Evolutionary conservation across 257 asterid species (phyloP).

Genomic region (Asclepias syriaca): DNA sequence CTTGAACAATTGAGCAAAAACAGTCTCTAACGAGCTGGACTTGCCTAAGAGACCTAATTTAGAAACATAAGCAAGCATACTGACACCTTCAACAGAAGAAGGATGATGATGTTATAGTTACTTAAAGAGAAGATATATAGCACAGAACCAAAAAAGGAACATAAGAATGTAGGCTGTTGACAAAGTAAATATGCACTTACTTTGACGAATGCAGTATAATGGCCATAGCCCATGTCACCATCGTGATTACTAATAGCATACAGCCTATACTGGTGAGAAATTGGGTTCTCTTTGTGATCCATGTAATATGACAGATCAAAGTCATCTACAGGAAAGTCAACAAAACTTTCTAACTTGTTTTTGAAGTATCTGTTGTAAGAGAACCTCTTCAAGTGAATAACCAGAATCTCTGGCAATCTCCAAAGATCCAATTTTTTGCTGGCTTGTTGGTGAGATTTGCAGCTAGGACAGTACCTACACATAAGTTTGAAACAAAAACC

Average conservation of each 20-base stretch:
- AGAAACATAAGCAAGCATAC: neutral
- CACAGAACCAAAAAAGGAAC: neutral
- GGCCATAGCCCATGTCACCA: constrained; percentile 68
- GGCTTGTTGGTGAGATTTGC: constrained; percentile 68
- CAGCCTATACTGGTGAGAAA: constrained; percentile 38
- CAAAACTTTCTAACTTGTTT: constrained; percentile 61
- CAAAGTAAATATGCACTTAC: constrained; percentile 33
- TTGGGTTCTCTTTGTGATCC: constrained; percentile 26
- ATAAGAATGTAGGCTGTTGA: neutral
- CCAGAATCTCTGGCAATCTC: constrained; percentile 74
- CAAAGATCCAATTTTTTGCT: constrained; percentile 70
- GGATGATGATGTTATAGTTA: neutral
- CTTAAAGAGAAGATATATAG: neutral
- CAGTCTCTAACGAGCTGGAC: neutral
- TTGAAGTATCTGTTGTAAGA: constrained; percentile 41
- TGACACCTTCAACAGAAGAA: neutral
- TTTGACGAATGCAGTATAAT: constrained; percentile 65
- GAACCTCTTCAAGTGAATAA: constrained; percentile 73
- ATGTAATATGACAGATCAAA: constrained; percentile 58
- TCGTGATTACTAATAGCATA: constrained; percentile 73
- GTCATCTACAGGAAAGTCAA: constrained; percentile 61
- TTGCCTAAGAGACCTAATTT: neutral
- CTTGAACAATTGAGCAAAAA: neutral
- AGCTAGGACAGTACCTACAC: constrained; percentile 63
- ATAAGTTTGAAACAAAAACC: constrained; percentile 14